Conservation (phyloP, 2,329 filamentous ascomycete genomes). For the Xylariales sp. region DNA sequence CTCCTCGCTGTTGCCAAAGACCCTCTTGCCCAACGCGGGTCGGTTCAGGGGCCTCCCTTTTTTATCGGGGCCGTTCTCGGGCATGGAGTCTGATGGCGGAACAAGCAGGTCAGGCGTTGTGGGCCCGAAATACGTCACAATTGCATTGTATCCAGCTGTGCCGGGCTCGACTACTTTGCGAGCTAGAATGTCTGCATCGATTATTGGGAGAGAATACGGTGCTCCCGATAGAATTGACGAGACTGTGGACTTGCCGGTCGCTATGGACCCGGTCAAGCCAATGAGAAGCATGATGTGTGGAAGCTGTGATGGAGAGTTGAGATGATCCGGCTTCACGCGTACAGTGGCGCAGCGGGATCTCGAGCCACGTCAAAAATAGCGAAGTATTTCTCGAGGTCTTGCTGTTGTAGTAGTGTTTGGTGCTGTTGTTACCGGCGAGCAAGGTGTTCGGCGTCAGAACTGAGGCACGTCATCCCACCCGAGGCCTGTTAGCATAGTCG, state of each 20-base stretch:
- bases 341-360: too few relatives aligned
- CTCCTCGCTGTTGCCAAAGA: constrained; percentile 78
- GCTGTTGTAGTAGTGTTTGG: too few relatives aligned
- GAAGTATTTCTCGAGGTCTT: too few relatives aligned
- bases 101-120: constrained; percentile 84
- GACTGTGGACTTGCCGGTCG: constrained; percentile 96
- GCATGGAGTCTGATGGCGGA: constrained; percentile 46
- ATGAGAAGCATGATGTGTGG: constrained; percentile 99
- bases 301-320: too few relatives aligned
- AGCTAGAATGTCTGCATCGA: constrained; percentile 91
- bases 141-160: constrained; percentile 75
- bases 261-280: constrained; percentile 93
- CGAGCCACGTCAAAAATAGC: too few relatives aligned
- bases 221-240: constrained; percentile 74
- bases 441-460: too few relatives aligned
- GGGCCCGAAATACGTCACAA: constrained; percentile 75
- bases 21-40: constrained; percentile 74
- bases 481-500: neutral
- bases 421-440: too few relatives aligned
- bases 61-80: constrained; percentile 49
- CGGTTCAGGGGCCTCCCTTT: constrained; percentile 77
- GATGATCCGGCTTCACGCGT: too few relatives aligned
- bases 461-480: neutral
- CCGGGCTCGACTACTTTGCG: constrained; percentile 94
- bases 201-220: constrained; percentile 82